Evolutionary conservation across 2,329 filamentous ascomycete genomes (phyloP).

Genomic region (Aspergillus aculeatinus): DNA sequence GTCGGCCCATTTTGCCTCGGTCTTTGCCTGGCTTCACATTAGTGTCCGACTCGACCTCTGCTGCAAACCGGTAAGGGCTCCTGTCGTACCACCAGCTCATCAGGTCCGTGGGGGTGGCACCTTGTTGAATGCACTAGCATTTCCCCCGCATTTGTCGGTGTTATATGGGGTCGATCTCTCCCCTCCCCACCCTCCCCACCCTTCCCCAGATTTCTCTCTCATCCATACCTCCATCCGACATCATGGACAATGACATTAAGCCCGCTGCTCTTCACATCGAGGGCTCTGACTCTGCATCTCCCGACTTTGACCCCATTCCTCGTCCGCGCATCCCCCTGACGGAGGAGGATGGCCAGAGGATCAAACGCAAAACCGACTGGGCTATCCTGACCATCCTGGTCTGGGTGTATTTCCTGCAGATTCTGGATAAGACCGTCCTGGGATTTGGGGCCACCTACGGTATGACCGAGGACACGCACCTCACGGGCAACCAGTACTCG

Average conservation of each 20-base stretch:
- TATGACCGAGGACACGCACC: conserved; percentile 50
- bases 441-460: conserved; percentile 60
- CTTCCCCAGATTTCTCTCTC: not conserved
- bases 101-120: not conserved
- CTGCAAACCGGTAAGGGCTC: not conserved
- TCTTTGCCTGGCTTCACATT: no score
- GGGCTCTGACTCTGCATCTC: not conserved
- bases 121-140: no score
- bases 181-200: not conserved
- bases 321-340: conserved; percentile 28
- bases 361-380: conserved; percentile 61
- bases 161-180: not conserved
- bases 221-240: not conserved
- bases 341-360: conserved; percentile 50
- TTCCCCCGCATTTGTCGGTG: not conserved
- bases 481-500: conserved; percentile 57
- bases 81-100: not conserved
- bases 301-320: not conserved
- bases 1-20: not conserved
- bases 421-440: conserved; percentile 60
- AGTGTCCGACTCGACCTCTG: no score
- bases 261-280: not conserved
- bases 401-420: conserved; percentile 51
- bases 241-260: not conserved
- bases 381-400: conserved; percentile 52